phyloP scores from a whole-genome alignment of 306 rosid genomes.

The Pyrus bretschneideri region DNA sequence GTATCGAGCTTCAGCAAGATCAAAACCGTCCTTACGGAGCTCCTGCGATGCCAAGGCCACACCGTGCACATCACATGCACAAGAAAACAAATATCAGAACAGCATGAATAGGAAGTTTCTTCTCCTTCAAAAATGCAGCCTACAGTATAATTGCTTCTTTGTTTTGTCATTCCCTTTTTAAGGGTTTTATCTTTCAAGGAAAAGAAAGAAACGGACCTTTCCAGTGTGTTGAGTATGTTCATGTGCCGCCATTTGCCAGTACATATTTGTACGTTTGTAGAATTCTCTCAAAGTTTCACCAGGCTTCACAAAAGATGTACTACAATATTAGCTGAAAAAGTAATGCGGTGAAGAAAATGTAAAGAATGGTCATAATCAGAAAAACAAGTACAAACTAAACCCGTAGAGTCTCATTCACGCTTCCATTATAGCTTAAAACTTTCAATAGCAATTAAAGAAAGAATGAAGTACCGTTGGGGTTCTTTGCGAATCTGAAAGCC shows the following conservation, averaged over 20 bases:
- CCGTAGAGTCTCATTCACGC: not conserved
- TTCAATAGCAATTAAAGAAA: not conserved
- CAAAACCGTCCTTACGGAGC: conserved; percentile 98
- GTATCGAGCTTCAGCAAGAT: conserved; percentile 82
- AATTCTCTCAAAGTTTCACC: conserved; percentile 88
- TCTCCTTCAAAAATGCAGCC: not conserved
- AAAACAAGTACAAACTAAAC: not conserved
- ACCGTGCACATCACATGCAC: conserved; percentile 7
- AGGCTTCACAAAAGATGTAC: conserved; percentile 42
- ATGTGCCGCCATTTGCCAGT: conserved; percentile 99
- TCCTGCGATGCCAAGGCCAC: conserved; percentile 44
- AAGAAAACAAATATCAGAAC: not conserved
- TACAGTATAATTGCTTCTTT: not conserved
- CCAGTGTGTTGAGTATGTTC: conserved; percentile 99
- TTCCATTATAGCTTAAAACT: not conserved
- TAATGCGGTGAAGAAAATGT: conserved; percentile 8
- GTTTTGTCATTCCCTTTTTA: not conserved
- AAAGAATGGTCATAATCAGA: conserved; percentile 8
- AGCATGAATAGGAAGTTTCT: not conserved
- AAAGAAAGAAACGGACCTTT: conserved; percentile 37
- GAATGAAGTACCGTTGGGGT: conserved; percentile 55
- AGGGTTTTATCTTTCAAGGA: not conserved
- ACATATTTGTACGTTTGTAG: conserved; percentile 81
- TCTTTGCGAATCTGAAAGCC: conserved; percentile 96
- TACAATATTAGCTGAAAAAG: conserved; percentile 26